Base-by-base conservation (phyloP, 768 basidiomycete genomes). In the Sporobolomyces roseus region DNA sequence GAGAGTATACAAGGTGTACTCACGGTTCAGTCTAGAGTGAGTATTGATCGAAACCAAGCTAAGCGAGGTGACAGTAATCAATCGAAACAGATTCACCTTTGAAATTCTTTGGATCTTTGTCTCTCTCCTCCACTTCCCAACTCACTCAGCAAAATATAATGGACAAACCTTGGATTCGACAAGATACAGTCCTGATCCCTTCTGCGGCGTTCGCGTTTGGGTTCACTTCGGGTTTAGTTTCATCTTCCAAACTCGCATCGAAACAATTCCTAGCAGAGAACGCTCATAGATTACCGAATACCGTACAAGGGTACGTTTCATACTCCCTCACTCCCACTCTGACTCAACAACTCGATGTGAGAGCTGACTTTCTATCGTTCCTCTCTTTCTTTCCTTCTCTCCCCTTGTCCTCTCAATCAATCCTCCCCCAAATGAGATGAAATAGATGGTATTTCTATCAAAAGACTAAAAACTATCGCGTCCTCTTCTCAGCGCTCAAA, bases 381-480 rank as follows among this genome's bases (percentile, higher is more conserved):
- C n/a, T 19, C 49, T 19, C n/a, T n/a, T 33, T 50, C 49, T 50
- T 17, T 61, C 53, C 17, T 14, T 21, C 30, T 10, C 41, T 35
- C 13, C 36, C 32, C 41, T 30, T n/a, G 12, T 8, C 17, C 25
- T 17, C n/a, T 35, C 36, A 1, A n/a, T 19, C 16, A 14, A 1
- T 13, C 38, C 38, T 41, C 38, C 17, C 38, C 19, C 1, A 17
- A 43, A 70, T 46, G 12, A n/a, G n/a, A n/a, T n/a, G n/a, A n/a
- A n/a, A n/a, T 23, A 46, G 72, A 66, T 93, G 92, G 91, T 94
- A 93, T 79, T 88, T 91, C 75, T 93, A 94, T 85, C 89, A 91
- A 78, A 93, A 93, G 82, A 92, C 90, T 33, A 94, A 93, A 79
- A 93, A 93, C 81, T 93, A 93, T 82, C 82, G 85, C 74, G 85